Evolutionary conservation across 1,139 yeast genomes (phyloP).

Genomic region (Taphrina deformans): DNA sequence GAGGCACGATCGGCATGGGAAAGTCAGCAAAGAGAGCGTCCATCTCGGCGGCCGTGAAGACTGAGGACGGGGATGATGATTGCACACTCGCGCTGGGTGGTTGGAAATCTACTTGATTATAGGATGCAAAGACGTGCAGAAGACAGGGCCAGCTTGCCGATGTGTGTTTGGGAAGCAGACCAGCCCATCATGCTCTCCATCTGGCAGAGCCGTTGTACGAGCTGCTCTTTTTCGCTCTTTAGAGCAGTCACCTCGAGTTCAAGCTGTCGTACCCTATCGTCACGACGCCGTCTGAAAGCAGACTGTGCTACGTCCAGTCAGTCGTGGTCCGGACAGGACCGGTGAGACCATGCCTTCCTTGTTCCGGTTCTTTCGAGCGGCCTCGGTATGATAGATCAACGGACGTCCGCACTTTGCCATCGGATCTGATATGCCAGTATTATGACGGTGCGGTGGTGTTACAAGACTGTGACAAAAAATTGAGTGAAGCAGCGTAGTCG

Average conservation of each 20-base stretch:
- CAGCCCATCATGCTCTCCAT: conserved; percentile 9
- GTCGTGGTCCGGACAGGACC: neutral
- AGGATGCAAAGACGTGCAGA: conserved; percentile 25
- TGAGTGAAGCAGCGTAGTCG: too few relatives aligned
- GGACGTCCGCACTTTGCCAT: conserved; percentile 24
- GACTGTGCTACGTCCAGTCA: conserved; percentile 6
- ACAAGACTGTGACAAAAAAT: too few relatives aligned
- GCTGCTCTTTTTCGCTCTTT: conserved; percentile 8
- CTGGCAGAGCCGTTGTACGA: neutral
- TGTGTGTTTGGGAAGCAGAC: conserved; percentile 19
- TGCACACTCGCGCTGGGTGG: conserved; percentile 9
- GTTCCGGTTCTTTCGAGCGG: conserved; percentile 10
- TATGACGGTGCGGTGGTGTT: too few relatives aligned
- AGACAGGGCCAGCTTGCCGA: conserved; percentile 17
- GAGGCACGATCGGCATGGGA: neutral
- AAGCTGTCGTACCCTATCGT: conserved; percentile 14
- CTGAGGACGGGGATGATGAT: neutral
- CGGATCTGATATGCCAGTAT: too few relatives aligned
- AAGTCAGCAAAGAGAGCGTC: conserved; percentile 14
- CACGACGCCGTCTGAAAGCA: conserved; percentile 18
- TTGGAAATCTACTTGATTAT: conserved; percentile 18
- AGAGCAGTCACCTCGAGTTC: conserved; percentile 3
- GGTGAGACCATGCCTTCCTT: conserved; percentile 2
- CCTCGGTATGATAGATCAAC: conserved; percentile 10
- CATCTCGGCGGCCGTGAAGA: conserved; percentile 12